A percentile compares a stretch with the other conserved stretches of the same genome.
Evolutionary conservation across 1,284 basidiomycete genomes (phyloP).

Genomic region (Austroboletus niveus): DNA sequence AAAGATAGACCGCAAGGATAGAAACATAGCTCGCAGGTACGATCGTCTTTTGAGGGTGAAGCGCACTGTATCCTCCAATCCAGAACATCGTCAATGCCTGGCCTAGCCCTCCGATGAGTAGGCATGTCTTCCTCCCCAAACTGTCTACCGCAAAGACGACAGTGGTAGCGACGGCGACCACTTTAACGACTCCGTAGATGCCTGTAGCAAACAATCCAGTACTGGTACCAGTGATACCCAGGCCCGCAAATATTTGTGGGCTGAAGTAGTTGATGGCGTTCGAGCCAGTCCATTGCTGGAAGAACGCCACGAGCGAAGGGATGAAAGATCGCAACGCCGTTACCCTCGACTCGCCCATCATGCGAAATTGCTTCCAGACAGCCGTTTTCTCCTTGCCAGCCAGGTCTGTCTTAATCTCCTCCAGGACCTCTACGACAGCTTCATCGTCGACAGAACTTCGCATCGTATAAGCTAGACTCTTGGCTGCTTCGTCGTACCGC

Average conservation of each 20-base stretch:
- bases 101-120: constrained; percentile 45
- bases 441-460: constrained; percentile 42
- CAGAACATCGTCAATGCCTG: constrained; percentile 50
- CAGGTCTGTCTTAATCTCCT: constrained; percentile 53
- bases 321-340: constrained; percentile 50
- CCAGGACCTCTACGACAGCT: constrained; percentile 41
- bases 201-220: constrained; percentile 58
- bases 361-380: constrained; percentile 37
- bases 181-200: constrained; percentile 61
- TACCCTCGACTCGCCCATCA: constrained; percentile 44
- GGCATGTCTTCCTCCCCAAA: constrained; percentile 45
- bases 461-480: constrained; percentile 45
- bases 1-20: constrained; percentile 48
- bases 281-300: constrained; percentile 61
- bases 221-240: constrained; percentile 53
- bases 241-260: constrained; percentile 48
- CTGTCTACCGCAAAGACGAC: constrained; percentile 45
- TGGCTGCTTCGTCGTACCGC: constrained; percentile 49
- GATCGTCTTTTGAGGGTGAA: constrained; percentile 27
- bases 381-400: constrained; percentile 41
- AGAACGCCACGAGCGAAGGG: constrained; percentile 52
- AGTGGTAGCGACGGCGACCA: constrained; percentile 40
- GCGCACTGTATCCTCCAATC: constrained; percentile 45
- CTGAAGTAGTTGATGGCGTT: constrained; percentile 61
- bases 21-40: constrained; percentile 44